Evolutionary conservation across 257 asterid species (phyloP).

Genomic region (Lycium barbarum): DNA sequence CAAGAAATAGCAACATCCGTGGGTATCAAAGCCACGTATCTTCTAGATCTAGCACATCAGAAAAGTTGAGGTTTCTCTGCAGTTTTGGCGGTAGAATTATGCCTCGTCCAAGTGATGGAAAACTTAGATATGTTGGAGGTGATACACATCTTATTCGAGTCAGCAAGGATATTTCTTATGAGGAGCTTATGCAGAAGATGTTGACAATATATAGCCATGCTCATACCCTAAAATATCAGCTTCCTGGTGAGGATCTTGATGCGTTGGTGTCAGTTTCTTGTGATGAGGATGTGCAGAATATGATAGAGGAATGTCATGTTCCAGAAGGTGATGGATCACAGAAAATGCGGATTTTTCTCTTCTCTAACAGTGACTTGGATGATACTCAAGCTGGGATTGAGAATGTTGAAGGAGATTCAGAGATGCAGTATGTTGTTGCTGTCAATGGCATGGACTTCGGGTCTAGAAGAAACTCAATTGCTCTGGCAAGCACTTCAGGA

Average conservation of each 20-base stretch:
- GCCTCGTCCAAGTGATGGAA: conserved; percentile 97
- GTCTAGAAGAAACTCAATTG: conserved; percentile 72
- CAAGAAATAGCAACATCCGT: conserved; percentile 42
- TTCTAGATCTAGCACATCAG: conserved; percentile 56
- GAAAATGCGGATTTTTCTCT: conserved; percentile 78
- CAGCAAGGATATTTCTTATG: conserved; percentile 71
- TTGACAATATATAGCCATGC: conserved; percentile 52
- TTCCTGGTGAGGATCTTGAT: conserved; percentile 99
- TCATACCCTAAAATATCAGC: conserved; percentile 82
- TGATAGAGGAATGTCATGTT: conserved; percentile 84
- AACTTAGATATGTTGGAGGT: conserved; percentile 95
- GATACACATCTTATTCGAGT: conserved; percentile 82
- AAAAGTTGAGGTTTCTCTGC: conserved; percentile 72
- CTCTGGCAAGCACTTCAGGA: conserved; percentile 56
- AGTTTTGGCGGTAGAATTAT: conserved; percentile 88
- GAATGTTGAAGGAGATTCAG: conserved; percentile 66
- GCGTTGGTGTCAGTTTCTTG: conserved; percentile 89
- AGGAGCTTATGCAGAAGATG: conserved; percentile 75
- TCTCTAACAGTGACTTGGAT: conserved; percentile 65
- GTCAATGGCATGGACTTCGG: conserved; percentile 84
- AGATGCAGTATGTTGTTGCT: conserved; percentile 78
- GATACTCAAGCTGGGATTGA: conserved; percentile 69
- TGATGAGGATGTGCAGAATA: conserved; percentile 88
- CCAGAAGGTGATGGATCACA: conserved; percentile 67
- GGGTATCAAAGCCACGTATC: conserved; percentile 53